Evolutionary conservation across 2,329 filamentous ascomycete species (phyloP).

Genomic region (Paecilomyces sp.): DNA sequence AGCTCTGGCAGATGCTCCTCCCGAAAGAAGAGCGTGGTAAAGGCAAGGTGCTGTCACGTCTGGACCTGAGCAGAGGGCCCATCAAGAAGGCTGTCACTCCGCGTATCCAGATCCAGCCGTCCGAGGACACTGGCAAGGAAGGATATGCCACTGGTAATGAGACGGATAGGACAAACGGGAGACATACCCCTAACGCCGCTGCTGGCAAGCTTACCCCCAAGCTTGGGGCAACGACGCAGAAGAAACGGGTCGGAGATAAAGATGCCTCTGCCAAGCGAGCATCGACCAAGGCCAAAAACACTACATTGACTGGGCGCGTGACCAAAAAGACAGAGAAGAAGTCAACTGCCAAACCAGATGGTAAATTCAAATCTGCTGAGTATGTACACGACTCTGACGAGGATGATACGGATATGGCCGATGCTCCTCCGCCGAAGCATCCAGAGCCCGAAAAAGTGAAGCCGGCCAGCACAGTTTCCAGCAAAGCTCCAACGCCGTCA

Average conservation of each 20-base stretch:
- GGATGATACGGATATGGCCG: conserved; percentile 34
- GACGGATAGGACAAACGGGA: conserved; percentile 24
- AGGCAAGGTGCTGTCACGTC: conserved; percentile 53
- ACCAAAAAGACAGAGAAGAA: conserved; percentile 40
- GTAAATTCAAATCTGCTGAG: conserved; percentile 48
- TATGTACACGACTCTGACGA: conserved; percentile 47
- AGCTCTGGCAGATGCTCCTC: conserved; percentile 56
- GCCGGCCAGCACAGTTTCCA: conserved; percentile 1
- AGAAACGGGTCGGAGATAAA: conserved; percentile 32
- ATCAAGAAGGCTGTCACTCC: conserved; percentile 31
- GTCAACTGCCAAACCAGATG: conserved; percentile 29
- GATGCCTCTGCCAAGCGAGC: conserved; percentile 38
- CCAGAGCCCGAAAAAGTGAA: conserved; percentile 5
- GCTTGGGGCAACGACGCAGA: conserved; percentile 20
- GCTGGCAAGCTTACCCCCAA: conserved; percentile 18
- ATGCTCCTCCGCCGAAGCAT: conserved; percentile 11
- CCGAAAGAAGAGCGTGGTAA: conserved; percentile 55
- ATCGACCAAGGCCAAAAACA: conserved; percentile 40
- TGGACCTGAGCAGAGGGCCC: conserved; percentile 43
- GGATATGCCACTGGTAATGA: conserved; percentile 29
- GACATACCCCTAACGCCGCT: conserved; percentile 19
- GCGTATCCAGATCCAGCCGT: conserved; percentile 28
- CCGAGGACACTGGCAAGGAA: conserved; percentile 30
- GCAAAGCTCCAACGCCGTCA: conserved; percentile 8
- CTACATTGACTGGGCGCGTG: conserved; percentile 35